Evolutionary conservation across 2,329 filamentous ascomycete genomes (phyloP).

Genomic region (Xenosphaeropsis pyriputrescens): DNA sequence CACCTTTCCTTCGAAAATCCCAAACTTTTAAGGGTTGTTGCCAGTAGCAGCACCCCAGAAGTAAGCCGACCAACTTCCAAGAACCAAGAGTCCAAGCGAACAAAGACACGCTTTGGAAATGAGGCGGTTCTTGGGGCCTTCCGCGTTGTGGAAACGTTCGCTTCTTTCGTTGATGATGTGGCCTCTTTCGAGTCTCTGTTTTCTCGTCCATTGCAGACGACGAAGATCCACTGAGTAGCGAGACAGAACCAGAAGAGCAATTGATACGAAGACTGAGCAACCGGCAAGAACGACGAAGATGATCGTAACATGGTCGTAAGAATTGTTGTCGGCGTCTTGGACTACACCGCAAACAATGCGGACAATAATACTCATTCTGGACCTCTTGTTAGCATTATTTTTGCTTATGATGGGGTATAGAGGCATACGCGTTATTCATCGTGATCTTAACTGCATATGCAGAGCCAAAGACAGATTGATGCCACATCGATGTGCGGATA

Average conservation of each 20-base stretch:
- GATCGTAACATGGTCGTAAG: conserved; percentile 37
- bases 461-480: conserved; percentile 42
- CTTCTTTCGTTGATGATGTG: conserved; percentile 27
- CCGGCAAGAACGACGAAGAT: conserved; percentile 39
- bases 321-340: conserved; percentile 40
- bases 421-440: conserved; percentile 37
- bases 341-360: conserved; percentile 40
- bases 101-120: conserved; percentile 28
- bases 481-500: conserved; percentile 43
- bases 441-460: conserved; percentile 45
- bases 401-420: neutral
- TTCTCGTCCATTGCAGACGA: conserved; percentile 41
- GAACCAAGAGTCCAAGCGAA: conserved; percentile 26
- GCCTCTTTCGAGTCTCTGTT: conserved; percentile 30
- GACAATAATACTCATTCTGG: conserved; percentile 43
- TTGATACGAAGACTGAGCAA: conserved; percentile 29
- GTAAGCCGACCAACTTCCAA: conserved; percentile 39
- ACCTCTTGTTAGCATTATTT: neutral
- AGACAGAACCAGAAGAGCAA: conserved; percentile 22
- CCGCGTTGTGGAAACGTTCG: conserved; percentile 22
- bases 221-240: conserved; percentile 26
- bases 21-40: conserved; percentile 22
- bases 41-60: conserved; percentile 45
- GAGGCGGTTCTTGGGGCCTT: conserved; percentile 21
- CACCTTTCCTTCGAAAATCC: too few species aligned